phyloP scores from a whole-genome alignment of 768 basidiomycete genomes.

The Collybiopsis luxurians region DNA sequence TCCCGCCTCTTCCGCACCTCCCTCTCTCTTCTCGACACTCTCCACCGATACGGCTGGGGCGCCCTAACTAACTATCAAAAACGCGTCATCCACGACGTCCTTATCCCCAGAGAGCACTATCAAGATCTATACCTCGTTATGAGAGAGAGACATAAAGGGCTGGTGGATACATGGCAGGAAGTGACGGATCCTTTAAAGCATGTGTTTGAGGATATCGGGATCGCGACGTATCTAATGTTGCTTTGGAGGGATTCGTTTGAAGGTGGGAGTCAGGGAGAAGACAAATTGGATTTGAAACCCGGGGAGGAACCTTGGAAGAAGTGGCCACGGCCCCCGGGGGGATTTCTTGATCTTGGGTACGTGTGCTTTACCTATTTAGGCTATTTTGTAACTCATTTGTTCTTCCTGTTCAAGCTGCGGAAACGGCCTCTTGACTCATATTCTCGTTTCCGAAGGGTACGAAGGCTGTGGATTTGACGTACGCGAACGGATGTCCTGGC shows the following conservation, averaged over 20 bases:
- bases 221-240: conserved; percentile 90
- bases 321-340: conserved; percentile 80
- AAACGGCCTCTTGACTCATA: conserved; percentile 90
- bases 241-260: conserved; percentile 80
- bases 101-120: conserved; percentile 74
- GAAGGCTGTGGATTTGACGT: conserved; percentile 82
- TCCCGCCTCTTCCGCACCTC: conserved; percentile 80
- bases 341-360: conserved; percentile 89
- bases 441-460: conserved; percentile 83
- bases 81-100: conserved; percentile 76
- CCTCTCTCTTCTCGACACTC: conserved; percentile 73
- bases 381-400: background rate
- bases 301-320: conserved; percentile 51
- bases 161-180: conserved; percentile 76
- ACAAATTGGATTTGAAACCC: background rate
- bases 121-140: conserved; percentile 90
- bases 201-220: conserved; percentile 94
- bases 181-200: conserved; percentile 87
- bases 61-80: conserved; percentile 81
- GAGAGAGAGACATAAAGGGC: conserved; percentile 79
- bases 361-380: conserved; percentile 15
- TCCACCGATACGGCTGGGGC: conserved; percentile 91
- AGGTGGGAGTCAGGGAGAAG: background rate
- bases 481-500: conserved; percentile 83
- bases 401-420: conserved; percentile 53